phyloP scores from a whole-genome alignment of 2,329 filamentous ascomycete species.

The Aspergillus caelatus region DNA sequence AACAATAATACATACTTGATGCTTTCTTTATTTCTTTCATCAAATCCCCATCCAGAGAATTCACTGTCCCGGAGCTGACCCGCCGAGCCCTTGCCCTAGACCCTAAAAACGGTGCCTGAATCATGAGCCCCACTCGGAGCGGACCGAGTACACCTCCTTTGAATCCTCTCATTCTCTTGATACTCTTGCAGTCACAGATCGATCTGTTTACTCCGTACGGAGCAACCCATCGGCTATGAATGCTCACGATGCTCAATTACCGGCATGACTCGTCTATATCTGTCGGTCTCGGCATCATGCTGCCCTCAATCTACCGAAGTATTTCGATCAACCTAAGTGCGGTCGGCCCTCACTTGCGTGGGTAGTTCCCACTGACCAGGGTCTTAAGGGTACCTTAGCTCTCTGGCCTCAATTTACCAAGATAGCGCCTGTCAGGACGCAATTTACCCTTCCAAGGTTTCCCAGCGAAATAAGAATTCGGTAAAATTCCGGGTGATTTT shows the following conservation, averaged over 20 bases:
- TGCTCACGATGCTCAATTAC: background rate
- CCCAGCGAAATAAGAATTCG: background rate
- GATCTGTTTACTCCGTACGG: background rate
- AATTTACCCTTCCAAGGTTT: too few relatives aligned
- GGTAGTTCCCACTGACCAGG: background rate
- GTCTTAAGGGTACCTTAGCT: background rate
- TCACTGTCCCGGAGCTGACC: background rate
- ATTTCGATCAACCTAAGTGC: background rate
- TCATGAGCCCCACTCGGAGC: slow-evolving; percentile 10
- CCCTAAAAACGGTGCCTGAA: slow-evolving; percentile 3
- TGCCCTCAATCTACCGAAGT: background rate
- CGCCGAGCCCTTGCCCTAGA: background rate
- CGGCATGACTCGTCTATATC: background rate
- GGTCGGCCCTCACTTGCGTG: background rate
- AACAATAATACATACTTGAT: too few relatives aligned
- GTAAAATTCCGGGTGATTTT: background rate
- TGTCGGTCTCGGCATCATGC: background rate
- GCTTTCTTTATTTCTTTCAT: background rate
- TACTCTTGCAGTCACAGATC: slow-evolving; percentile 12
- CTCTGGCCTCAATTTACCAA: background rate
- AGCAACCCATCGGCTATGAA: background rate
- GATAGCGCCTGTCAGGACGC: background rate
- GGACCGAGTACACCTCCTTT: slow-evolving; percentile 2
- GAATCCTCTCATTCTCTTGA: slow-evolving; percentile 3
- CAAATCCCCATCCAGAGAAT: background rate